Base-by-base conservation (phyloP, 805 yeast genomes). In the Ogataea polymorpha region DNA sequence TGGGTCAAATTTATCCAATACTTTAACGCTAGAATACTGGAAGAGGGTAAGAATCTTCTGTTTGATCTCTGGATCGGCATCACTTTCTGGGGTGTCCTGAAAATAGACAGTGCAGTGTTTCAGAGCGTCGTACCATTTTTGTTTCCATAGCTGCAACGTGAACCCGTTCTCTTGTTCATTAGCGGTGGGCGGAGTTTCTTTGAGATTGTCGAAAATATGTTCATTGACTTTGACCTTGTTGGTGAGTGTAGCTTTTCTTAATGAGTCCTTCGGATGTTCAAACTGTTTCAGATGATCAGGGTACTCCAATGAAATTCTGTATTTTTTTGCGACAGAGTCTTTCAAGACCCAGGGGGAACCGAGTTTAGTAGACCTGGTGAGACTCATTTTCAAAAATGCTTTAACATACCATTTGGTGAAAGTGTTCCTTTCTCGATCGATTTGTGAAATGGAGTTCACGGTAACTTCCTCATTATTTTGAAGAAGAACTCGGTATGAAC, bases 321-420 rank as follows among this genome's bases (percentile, higher is more conserved):
- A 87, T 52, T 74, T 73, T 41, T 70, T 71, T 0, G 93, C 93
- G 60, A 77, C 87, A 50, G 82, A 80, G 18, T 77, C 79, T 57
- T 82, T 85, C 12, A 93, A 93, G 15, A 91, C 80, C 98, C 98
- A 93, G 3, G 98, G 98, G 3, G 97, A 91, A 3, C 98, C 97
- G 31, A 82, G 71, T 71, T 85, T 86, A 40, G 82, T 74, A 2
- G 90, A 86, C 41, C 96, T 77, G 6, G 84, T 72, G 58, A 87
- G 74, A 32, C 87, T 75, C 59, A 86, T 73, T 63, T 90, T 86
- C 58, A 90, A 73, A 59, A 93, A 82, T n/a, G 96, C 82, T 60
- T 90, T 85, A 26, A 93, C 84, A 39, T 85, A 74, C 78, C 90
- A 83, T 62, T 91, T 93, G 8, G 97, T 90, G 66, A 89, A 90